A percentile compares a stretch with the other conserved stretches of the same genome.
Conservation (phyloP, 2,329 filamentous ascomycete species). For the Ceratocystiopsis sp. region DNA sequence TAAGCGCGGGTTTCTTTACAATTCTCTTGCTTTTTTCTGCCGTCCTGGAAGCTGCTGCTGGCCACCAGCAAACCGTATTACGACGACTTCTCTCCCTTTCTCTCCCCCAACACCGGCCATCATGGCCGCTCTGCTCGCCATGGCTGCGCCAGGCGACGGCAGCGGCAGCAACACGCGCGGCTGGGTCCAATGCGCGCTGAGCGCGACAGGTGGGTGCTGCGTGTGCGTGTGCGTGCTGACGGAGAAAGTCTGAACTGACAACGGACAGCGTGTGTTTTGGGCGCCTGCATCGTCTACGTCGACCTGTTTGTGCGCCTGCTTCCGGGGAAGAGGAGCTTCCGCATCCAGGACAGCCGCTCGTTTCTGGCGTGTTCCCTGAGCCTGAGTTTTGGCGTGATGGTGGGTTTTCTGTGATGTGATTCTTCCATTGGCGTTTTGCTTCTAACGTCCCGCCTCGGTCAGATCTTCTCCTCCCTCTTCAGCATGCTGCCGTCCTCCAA, state of each 20-base stretch:
- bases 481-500: constrained; percentile 85
- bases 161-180: constrained; percentile 72
- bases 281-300: constrained; percentile 72
- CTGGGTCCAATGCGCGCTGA: constrained; percentile 85
- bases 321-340: constrained; percentile 59
- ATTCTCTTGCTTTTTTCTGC: too few relatives aligned
- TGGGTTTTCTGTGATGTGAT: constrained; percentile 23
- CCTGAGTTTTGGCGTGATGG: constrained; percentile 92
- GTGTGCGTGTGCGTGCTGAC: constrained; percentile 13
- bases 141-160: constrained; percentile 25
- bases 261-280: constrained; percentile 44
- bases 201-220: constrained; percentile 42
- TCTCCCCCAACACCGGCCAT: too few relatives aligned
- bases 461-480: constrained; percentile 85
- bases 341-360: constrained; percentile 72
- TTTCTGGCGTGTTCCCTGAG: constrained; percentile 83
- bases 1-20: too few relatives aligned
- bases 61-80: too few relatives aligned
- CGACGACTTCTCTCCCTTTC: too few relatives aligned
- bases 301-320: constrained; percentile 60
- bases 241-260: constrained; percentile 1
- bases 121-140: too few relatives aligned
- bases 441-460: constrained; percentile 3
- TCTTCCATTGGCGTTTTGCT: not conserved
- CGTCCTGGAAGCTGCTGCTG: too few relatives aligned